These are phyloP conservation scores for Ophiostoma perfectum DNA, from an alignment of 2,329 filamentous ascomycete species.

Conservation along the genomic window DNA sequence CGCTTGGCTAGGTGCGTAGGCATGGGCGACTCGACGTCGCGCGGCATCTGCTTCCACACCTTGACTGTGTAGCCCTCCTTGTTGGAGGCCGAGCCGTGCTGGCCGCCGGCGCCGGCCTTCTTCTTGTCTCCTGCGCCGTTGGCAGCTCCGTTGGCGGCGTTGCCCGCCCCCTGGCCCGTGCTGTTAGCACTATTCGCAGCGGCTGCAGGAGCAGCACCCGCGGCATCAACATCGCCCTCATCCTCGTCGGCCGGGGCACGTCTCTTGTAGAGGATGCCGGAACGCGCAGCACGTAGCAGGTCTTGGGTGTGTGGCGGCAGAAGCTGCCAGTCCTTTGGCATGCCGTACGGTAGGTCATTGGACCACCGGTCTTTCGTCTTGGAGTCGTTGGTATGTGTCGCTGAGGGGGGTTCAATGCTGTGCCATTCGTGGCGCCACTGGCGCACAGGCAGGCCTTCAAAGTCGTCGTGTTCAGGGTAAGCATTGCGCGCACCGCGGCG, in stretches of 20 bases:
- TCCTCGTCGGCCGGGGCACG: slow-evolving; percentile 58
- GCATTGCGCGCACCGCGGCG: slow-evolving; percentile 52
- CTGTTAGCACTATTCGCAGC: neutral
- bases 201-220: slow-evolving; percentile 30
- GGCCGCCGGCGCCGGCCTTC: slow-evolving; percentile 30
- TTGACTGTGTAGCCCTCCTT: slow-evolving; percentile 48
- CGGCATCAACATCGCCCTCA: slow-evolving; percentile 48
- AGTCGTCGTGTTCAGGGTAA: slow-evolving; percentile 57
- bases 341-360: slow-evolving; percentile 66
- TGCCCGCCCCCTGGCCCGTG: neutral
- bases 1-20: slow-evolving; percentile 56
- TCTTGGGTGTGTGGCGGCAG: slow-evolving; percentile 75
- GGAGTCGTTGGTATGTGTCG: slow-evolving; percentile 50
- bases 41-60: slow-evolving; percentile 57
- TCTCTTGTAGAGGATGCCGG: slow-evolving; percentile 69
- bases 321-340: slow-evolving; percentile 80
- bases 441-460: slow-evolving; percentile 73
- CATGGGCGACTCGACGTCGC: slow-evolving; percentile 50
- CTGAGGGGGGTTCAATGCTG: slow-evolving; percentile 59
- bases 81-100: neutral
- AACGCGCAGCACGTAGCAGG: slow-evolving; percentile 73
- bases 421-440: slow-evolving; percentile 77
- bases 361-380: slow-evolving; percentile 65
- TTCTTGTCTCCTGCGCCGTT: slow-evolving; percentile 37
- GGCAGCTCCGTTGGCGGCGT: no score